phyloP scores from a whole-genome alignment of 257 asterid species.

The Striga asiatica region DNA sequence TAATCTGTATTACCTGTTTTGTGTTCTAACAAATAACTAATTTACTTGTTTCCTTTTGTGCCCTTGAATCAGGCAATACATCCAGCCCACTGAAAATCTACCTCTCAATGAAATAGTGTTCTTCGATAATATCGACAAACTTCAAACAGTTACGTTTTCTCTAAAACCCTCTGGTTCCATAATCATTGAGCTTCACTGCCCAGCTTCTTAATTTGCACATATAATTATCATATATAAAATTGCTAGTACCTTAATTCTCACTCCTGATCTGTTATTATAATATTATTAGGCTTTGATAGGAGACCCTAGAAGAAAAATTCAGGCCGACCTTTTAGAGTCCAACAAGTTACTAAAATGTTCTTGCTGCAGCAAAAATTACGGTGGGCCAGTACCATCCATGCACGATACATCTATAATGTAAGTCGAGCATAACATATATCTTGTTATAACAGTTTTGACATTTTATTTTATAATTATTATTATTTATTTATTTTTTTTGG shows the following conservation, averaged over 20 bases:
- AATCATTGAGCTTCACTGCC: neutral
- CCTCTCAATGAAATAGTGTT: conserved; percentile 61
- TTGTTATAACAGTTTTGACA: neutral
- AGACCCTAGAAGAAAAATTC: conserved; percentile 92
- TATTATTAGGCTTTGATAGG: conserved; percentile 68
- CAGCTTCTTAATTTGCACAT: neutral
- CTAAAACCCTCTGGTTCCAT: neutral
- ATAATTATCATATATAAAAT: neutral
- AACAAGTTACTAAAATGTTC: conserved; percentile 53
- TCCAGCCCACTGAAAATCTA: conserved; percentile 53
- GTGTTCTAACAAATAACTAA: neutral
- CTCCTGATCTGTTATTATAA: conserved; percentile 15
- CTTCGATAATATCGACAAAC: conserved; percentile 62
- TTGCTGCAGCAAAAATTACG: conserved; percentile 59
- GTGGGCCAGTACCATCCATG: conserved; percentile 48
- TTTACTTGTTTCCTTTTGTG: conserved; percentile 11
- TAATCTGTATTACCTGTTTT: neutral
- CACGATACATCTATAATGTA: conserved; percentile 76
- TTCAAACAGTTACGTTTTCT: conserved; percentile 58
- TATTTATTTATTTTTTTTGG: too few species aligned
- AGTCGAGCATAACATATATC: conserved; percentile 17
- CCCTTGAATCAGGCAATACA: conserved; percentile 47
- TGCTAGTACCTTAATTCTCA: neutral
- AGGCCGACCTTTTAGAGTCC: conserved; percentile 73
- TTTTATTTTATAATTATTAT: neutral